Percentiles rank a stretch among this genome's conserved stretches.
These are phyloP conservation scores for Pilatotrama ljubarskyi DNA, from an alignment of 768 basidiomycete species.

Conservation along the genomic window DNA sequence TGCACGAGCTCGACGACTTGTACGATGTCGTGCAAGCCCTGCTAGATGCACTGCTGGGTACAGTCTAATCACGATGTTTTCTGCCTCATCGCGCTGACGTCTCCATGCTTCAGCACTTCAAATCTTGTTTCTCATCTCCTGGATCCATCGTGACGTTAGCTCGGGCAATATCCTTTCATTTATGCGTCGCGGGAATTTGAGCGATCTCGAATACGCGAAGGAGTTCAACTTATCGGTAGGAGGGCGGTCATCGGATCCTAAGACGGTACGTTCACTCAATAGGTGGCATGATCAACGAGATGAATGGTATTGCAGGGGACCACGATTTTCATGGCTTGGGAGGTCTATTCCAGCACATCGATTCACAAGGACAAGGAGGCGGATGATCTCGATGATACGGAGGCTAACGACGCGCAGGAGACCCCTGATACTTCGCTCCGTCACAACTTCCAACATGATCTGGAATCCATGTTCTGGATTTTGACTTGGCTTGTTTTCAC, in stretches of 20 bases:
- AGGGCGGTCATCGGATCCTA: background rate
- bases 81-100: background rate
- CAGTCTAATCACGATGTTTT: background rate
- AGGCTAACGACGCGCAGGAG: too few species aligned
- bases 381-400: background rate
- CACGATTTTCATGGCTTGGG: background rate
- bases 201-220: constrained; percentile 7
- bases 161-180: background rate
- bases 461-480: constrained; percentile 10
- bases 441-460: constrained; percentile 5
- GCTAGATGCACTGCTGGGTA: background rate
- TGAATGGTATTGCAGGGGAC: background rate
- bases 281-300: too few species aligned
- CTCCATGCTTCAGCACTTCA: background rate
- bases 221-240: background rate
- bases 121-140: background rate
- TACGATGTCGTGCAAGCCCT: background rate
- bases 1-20: constrained; percentile 6
- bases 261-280: background rate
- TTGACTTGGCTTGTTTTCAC: constrained; percentile 1
- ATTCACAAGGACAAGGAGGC: background rate
- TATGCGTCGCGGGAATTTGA: background rate
- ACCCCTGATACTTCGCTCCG: background rate
- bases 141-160: constrained; percentile 3
- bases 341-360: background rate